A percentile compares a stretch with the other conserved stretches of the same genome.
phyloP scores from a whole-genome alignment of 345 rosid species.

The Lepidium didymum region DNA sequence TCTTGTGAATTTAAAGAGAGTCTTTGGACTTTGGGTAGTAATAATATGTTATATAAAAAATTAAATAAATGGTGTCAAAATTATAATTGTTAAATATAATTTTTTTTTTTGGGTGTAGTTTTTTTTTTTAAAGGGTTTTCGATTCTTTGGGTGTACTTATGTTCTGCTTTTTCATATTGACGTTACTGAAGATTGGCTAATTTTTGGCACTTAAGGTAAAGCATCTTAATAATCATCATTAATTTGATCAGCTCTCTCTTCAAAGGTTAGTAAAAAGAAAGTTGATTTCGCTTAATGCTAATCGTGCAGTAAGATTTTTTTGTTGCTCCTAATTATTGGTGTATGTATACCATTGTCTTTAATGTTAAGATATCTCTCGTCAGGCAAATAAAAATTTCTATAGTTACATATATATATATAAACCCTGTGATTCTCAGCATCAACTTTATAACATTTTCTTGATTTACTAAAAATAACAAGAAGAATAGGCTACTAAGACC shows the following conservation, averaged over 20 bases:
- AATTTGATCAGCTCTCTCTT: neutral
- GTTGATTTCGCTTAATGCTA: neutral
- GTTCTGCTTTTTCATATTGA: neutral
- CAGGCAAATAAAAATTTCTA: no score
- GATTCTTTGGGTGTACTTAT: slow-evolving; percentile 3
- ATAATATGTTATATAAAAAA: no score
- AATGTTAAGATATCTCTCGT: neutral
- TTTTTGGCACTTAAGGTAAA: slow-evolving; percentile 11
- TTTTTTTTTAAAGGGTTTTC: no score
- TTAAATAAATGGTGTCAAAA: no score
- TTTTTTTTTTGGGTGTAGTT: no score
- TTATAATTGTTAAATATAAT: no score
- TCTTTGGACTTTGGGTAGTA: neutral
- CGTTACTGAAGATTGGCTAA: slow-evolving; percentile 16
- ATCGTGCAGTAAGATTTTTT: neutral
- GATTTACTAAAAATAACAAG: no score
- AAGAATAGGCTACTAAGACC: no score
- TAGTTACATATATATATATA: no score
- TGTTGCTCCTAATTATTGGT: neutral
- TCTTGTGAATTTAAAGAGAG: neutral
- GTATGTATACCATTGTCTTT: neutral
- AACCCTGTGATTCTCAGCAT: neutral
- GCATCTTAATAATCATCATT: slow-evolving; percentile 22
- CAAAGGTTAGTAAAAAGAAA: neutral
- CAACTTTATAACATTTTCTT: neutral